Evolutionary conservation across 164 flowering plant species (phyloP).

Genomic region (grape (Vitis vinifera)): ASM3070453v1 NC_081814.1:1139001-1139500

Average conservation of each 20-base stretch:
- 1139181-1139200: constrained; percentile 80
- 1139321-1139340: constrained; percentile 65
- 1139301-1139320: constrained; percentile 84
- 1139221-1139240: constrained; percentile 49
- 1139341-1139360: constrained; percentile 65
- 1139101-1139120: constrained; percentile 93
- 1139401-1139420: constrained; percentile 58
- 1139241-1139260: constrained; percentile 43
- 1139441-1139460: constrained; percentile 88
- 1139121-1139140: constrained; percentile 93
- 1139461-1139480: constrained; percentile 39
- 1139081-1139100: constrained; percentile 64
- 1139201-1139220: constrained; percentile 67
- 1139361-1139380: constrained; percentile 63
- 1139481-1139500: constrained; percentile 70
- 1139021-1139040: constrained; percentile 74
- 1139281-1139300: constrained; percentile 60
- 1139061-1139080: constrained; percentile 70
- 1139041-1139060: constrained; percentile 70
- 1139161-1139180: constrained; percentile 36
- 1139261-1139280: constrained; percentile 7
- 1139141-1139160: constrained; percentile 56
- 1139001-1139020: constrained; percentile 49
- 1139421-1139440: constrained; percentile 76
- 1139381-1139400: constrained; percentile 88